A percentile compares a stretch with the other conserved stretches of the same genome.
Evolutionary conservation across 2,329 filamentous ascomycete species (phyloP).

Genomic region (Phaeophleospora eucalypticola): DNA sequence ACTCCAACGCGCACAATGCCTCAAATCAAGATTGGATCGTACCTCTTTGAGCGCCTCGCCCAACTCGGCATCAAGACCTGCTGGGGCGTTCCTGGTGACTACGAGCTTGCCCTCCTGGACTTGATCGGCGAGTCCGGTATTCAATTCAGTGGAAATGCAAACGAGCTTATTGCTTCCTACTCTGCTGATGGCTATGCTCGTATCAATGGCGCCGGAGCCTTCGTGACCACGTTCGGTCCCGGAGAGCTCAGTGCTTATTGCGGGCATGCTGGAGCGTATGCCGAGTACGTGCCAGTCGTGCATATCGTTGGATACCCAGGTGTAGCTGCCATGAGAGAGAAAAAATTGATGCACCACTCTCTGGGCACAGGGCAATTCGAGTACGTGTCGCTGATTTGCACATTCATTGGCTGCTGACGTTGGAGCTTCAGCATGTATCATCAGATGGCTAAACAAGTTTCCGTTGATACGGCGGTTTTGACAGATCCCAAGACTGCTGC

Average conservation of each 20-base stretch:
- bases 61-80: slow-evolving; percentile 11
- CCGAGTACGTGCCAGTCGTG: slow-evolving; percentile 45
- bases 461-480: slow-evolving; percentile 23
- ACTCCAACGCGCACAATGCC: slow-evolving; percentile 3
- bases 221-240: slow-evolving; percentile 46
- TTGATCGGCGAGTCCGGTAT: slow-evolving; percentile 53
- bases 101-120: slow-evolving; percentile 50
- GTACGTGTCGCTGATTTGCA: not conserved
- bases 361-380: slow-evolving; percentile 20
- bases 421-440: slow-evolving; percentile 24
- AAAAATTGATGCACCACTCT: slow-evolving; percentile 27
- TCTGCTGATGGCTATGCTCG: slow-evolving; percentile 45
- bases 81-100: slow-evolving; percentile 52
- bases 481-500: slow-evolving; percentile 19
- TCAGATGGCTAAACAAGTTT: slow-evolving; percentile 28
- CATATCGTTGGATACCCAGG: slow-evolving; percentile 46
- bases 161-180: slow-evolving; percentile 55
- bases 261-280: slow-evolving; percentile 44
- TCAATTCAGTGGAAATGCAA: slow-evolving; percentile 58
- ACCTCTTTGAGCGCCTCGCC: slow-evolving; percentile 13
- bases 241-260: slow-evolving; percentile 47
- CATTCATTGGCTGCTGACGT: not conserved
- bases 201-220: slow-evolving; percentile 44
- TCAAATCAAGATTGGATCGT: slow-evolving; percentile 13
- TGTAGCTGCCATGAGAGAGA: slow-evolving; percentile 14